Conservation (phyloP, 2,329 filamentous ascomycete genomes). For the Teratosphaeria zuluensis region DNA sequence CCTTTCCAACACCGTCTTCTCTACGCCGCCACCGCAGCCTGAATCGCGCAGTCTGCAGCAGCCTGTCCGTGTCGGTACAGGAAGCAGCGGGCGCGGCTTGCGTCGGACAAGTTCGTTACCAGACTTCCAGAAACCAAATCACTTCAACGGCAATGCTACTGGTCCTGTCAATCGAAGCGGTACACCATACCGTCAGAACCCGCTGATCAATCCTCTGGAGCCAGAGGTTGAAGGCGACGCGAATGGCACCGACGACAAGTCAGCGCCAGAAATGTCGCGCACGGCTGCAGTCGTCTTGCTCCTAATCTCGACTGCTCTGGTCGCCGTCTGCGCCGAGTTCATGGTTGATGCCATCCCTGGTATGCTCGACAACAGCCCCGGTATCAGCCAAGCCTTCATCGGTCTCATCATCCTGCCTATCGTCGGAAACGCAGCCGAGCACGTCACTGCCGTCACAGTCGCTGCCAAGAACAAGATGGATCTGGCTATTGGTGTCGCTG, state of each 20-base stretch:
- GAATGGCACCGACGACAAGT: constrained; percentile 18
- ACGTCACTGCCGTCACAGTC: constrained; percentile 70
- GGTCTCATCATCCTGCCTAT: constrained; percentile 73
- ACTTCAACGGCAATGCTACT: constrained; percentile 4
- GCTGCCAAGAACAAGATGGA: constrained; percentile 82
- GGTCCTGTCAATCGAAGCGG: background rate
- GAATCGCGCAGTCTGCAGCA: constrained; percentile 5
- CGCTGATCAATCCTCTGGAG: constrained; percentile 14
- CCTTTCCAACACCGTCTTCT: constrained; percentile 62
- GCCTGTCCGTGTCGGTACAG: constrained; percentile 8
- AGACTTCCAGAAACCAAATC: constrained; percentile 48
- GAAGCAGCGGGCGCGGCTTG: constrained; percentile 32
- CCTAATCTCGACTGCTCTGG: constrained; percentile 44
- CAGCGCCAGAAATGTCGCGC: constrained; percentile 41
- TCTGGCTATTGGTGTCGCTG: constrained; percentile 68
- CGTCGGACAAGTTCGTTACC: constrained; percentile 67
- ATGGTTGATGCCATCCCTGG: constrained; percentile 64
- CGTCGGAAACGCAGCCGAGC: constrained; percentile 75
- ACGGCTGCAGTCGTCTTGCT: constrained; percentile 48
- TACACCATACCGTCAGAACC: background rate
- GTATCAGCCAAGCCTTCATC: constrained; percentile 63
- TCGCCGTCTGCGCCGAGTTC: constrained; percentile 59
- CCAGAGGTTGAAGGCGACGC: constrained; percentile 8
- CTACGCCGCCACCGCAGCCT: constrained; percentile 26
- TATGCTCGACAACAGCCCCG: constrained; percentile 48